Evolutionary conservation across 768 basidiomycete species (phyloP).

Genomic region (Panellus pusillus): DNA sequence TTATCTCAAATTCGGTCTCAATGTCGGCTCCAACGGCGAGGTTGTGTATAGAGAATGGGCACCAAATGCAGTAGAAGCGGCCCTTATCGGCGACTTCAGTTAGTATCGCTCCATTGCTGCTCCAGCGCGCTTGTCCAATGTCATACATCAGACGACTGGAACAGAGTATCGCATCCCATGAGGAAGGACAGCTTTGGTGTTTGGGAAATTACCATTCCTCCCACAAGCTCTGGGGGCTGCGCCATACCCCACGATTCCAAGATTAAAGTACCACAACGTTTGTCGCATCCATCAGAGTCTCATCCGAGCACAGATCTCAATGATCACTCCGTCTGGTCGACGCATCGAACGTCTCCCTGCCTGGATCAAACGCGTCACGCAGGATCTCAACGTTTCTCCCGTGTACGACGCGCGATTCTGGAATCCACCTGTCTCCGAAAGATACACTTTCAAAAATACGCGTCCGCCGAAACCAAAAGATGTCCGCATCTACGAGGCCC

Average conservation of each 20-base stretch:
- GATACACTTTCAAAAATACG: constrained; percentile 80
- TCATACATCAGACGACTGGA: constrained; percentile 73
- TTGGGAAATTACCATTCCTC: constrained; percentile 82
- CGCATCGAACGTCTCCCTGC: constrained; percentile 91
- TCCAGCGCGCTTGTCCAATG: not conserved
- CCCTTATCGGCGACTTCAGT: constrained; percentile 97
- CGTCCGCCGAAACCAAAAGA: constrained; percentile 66
- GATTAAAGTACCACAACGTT: constrained; percentile 65
- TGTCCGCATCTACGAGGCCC: constrained; percentile 92
- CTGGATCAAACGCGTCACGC: constrained; percentile 95
- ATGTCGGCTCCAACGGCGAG: constrained; percentile 62
- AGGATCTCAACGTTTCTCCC: constrained; percentile 86
- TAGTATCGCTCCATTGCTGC: constrained; percentile 34
- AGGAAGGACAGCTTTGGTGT: constrained; percentile 81
- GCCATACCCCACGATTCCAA: constrained; percentile 95
- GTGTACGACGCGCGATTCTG: constrained; percentile 98
- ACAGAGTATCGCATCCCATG: constrained; percentile 84
- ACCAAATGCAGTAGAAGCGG: constrained; percentile 80
- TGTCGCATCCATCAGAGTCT: not conserved
- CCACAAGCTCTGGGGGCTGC: constrained; percentile 64
- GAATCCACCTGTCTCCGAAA: constrained; percentile 79
- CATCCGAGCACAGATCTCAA: constrained; percentile 69
- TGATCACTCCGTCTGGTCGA: constrained; percentile 75
- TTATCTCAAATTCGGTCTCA: constrained; percentile 78
- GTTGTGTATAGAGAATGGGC: constrained; percentile 96